Conservation (phyloP, 2,329 filamentous ascomycete genomes). For the Rutstroemia sp. region DNA sequence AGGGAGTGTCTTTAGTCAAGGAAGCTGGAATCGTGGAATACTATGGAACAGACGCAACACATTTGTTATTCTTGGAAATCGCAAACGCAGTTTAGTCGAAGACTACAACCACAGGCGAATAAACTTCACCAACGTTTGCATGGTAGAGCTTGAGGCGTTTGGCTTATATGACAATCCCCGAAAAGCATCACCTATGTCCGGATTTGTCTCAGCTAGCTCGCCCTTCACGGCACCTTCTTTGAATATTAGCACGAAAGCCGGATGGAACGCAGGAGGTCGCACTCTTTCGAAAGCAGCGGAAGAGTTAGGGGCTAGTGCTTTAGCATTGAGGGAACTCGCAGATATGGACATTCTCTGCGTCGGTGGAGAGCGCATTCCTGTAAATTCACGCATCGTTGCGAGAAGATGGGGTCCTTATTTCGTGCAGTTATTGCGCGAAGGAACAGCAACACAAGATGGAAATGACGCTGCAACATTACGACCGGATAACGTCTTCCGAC, state of each 20-base stretch:
- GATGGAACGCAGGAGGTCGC: constrained; percentile 66
- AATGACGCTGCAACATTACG: constrained; percentile 70
- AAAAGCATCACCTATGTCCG: constrained; percentile 68
- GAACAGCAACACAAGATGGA: constrained; percentile 60
- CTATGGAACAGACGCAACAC: constrained; percentile 90
- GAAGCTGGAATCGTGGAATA: constrained; percentile 94
- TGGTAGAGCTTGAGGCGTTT: constrained; percentile 95
- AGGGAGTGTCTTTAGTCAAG: constrained; percentile 88
- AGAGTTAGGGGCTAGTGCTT: constrained; percentile 74
- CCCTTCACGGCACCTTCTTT: constrained; percentile 50
- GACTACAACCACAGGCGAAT: constrained; percentile 98
- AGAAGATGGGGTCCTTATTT: constrained; percentile 95
- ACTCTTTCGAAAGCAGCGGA: constrained; percentile 71
- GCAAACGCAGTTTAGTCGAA: constrained; percentile 88
- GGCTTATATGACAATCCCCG: constrained; percentile 95
- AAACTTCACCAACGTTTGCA: constrained; percentile 94
- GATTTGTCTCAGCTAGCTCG: constrained; percentile 76
- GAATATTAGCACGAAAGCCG: constrained; percentile 40
- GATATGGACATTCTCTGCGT: constrained; percentile 97
- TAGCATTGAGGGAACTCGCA: constrained; percentile 74
- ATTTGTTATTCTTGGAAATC: constrained; percentile 91
- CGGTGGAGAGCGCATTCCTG: constrained; percentile 82
- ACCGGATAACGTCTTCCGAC: constrained; percentile 46
- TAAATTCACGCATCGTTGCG: constrained; percentile 84
- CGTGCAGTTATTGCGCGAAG: constrained; percentile 79